Conservation (phyloP, 306 rosid genomes). For the Medicago lupulina region DNA sequence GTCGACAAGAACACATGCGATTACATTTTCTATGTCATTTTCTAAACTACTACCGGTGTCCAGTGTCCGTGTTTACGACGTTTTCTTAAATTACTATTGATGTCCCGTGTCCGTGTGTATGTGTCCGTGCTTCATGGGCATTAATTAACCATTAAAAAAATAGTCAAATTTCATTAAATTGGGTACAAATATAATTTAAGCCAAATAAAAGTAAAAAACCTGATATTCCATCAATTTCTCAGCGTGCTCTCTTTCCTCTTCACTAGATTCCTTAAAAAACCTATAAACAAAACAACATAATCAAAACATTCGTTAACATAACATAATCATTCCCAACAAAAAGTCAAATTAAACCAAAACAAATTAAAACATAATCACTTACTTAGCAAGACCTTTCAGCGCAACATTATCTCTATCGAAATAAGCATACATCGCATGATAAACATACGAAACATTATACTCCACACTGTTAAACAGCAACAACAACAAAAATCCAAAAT, state of each 20-base stretch:
- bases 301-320: not conserved
- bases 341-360: slow-evolving; percentile 37
- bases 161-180: not conserved
- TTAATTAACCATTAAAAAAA: not conserved
- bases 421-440: slow-evolving; percentile 94
- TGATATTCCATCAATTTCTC: slow-evolving; percentile 95
- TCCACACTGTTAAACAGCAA: slow-evolving; percentile 85
- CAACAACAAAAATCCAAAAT: not conserved
- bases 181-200: not conserved
- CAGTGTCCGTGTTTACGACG: too few species aligned
- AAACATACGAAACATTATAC: slow-evolving; percentile 89
- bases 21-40: too few species aligned
- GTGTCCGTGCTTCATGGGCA: too few species aligned
- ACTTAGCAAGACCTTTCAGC: slow-evolving; percentile 91
- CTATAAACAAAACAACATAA: slow-evolving; percentile 41
- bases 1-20: too few species aligned
- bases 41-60: too few species aligned
- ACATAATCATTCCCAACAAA: not conserved
- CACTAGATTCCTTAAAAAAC: slow-evolving; percentile 91
- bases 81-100: too few species aligned
- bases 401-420: slow-evolving; percentile 97
- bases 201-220: slow-evolving; percentile 50
- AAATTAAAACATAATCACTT: slow-evolving; percentile 42
- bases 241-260: slow-evolving; percentile 91
- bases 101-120: too few species aligned